A percentile compares a stretch with the other conserved stretches of the same genome.
These are phyloP conservation scores for Kodamaea leandrae DNA, from an alignment of 805 yeast species.

Conservation along the genomic window DNA sequence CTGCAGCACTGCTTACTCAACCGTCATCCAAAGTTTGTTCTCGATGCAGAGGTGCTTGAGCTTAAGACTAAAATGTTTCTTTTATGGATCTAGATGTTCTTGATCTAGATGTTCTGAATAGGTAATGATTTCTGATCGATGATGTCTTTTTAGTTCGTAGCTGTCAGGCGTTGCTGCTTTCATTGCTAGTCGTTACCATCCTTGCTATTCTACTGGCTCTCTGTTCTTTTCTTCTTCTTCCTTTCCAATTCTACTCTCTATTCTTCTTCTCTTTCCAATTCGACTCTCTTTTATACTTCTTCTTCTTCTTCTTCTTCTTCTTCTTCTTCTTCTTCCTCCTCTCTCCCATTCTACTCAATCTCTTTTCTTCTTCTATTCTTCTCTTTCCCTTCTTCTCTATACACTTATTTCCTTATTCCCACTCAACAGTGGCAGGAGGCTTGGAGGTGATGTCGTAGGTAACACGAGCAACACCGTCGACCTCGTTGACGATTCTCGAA, in stretches of 20 bases:
- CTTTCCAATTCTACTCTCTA: neutral
- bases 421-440: constrained; percentile 99
- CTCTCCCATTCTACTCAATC: neutral
- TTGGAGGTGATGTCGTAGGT: constrained; percentile 97
- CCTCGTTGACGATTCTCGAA: constrained; percentile 96
- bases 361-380: neutral
- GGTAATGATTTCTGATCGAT: too few species aligned
- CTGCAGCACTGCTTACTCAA: too few species aligned
- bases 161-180: too few species aligned
- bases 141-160: too few species aligned
- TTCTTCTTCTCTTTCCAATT: neutral
- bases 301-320: neutral
- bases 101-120: too few species aligned
- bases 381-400: neutral
- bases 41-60: too few species aligned
- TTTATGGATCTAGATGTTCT: too few species aligned
- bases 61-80: too few species aligned
- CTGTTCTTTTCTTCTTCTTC: neutral
- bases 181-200: too few species aligned
- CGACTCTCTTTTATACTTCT: too few species aligned
- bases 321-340: neutral
- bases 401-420: constrained; percentile 63
- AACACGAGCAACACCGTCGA: constrained; percentile 97
- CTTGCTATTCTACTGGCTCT: neutral
- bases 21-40: too few species aligned